A percentile compares a stretch with the other conserved stretches of the same genome.
phyloP scores from a whole-genome alignment of 306 rosid genomes.

The Acacia confusa region DNA sequence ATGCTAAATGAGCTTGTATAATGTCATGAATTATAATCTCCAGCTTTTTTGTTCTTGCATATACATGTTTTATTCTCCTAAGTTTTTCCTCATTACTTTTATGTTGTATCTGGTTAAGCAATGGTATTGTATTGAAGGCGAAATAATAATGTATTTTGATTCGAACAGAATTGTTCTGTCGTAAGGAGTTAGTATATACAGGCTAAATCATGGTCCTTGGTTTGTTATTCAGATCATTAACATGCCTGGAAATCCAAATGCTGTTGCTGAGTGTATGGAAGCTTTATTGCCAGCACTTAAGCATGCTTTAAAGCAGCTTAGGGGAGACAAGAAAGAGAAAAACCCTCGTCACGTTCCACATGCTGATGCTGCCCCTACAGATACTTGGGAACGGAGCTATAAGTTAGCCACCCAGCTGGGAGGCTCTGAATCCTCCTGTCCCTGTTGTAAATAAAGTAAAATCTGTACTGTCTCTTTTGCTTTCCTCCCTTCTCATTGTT shows the following conservation, averaged over 20 bases:
- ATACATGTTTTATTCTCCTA: background rate
- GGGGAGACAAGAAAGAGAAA: constrained; percentile 81
- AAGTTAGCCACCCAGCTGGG: constrained; percentile 42
- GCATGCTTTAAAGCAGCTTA: constrained; percentile 83
- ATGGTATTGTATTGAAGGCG: constrained; percentile 10
- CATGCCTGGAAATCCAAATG: constrained; percentile 98
- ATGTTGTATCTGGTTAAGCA: background rate
- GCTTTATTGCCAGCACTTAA: constrained; percentile 88
- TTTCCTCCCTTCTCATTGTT: background rate
- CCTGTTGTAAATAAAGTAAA: constrained; percentile 43
- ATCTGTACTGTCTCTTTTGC: background rate
- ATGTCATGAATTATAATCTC: background rate
- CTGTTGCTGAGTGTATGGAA: constrained; percentile 91
- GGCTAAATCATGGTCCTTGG: constrained; percentile 10
- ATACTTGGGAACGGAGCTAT: constrained; percentile 57
- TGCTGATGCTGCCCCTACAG: constrained; percentile 42
- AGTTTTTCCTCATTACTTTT: background rate
- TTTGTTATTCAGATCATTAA: constrained; percentile 66
- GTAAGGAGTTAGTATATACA: constrained; percentile 3
- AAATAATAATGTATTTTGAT: background rate
- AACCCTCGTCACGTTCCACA: constrained; percentile 68
- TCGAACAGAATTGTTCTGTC: background rate
- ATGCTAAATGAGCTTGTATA: background rate
- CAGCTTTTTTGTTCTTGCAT: background rate
- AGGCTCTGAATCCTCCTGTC: constrained; percentile 31